Evolutionary conservation across 2,329 filamentous ascomycete genomes (phyloP).

Genomic region (Aspergillus fumigatus): DNA sequence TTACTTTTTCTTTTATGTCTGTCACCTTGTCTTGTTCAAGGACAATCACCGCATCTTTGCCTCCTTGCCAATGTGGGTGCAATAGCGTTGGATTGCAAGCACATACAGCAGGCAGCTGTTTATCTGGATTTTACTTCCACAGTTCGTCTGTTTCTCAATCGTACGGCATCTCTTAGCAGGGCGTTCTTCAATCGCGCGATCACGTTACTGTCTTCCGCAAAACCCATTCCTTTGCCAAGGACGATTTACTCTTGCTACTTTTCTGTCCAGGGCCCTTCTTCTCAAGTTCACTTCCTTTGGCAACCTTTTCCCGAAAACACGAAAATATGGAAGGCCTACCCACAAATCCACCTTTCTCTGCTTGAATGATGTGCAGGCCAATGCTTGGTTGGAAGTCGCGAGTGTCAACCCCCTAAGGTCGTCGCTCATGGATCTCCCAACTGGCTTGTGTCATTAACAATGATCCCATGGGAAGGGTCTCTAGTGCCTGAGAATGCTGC

Average conservation of each 20-base stretch:
- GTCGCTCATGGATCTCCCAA: background rate
- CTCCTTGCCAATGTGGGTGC: background rate
- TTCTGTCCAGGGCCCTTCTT: background rate
- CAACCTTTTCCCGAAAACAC: background rate
- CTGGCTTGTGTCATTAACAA: background rate
- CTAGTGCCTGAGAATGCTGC: background rate
- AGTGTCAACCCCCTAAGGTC: background rate
- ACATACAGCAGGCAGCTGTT: background rate
- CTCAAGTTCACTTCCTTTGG: background rate
- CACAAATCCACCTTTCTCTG: background rate
- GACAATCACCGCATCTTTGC: background rate
- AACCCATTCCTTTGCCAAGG: background rate
- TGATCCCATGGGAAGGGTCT: background rate
- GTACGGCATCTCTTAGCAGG: background rate
- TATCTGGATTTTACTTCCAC: background rate
- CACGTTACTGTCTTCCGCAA: background rate
- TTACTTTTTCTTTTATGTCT: conserved; percentile 14
- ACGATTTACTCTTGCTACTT: background rate
- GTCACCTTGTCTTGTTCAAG: background rate
- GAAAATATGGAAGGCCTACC: background rate
- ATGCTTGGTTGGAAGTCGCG: background rate
- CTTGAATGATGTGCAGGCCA: background rate
- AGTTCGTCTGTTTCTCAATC: background rate
- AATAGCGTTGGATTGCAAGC: background rate
- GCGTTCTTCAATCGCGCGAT: background rate